Base-by-base conservation (phyloP, 305 asterid genomes). In the Stenogyne calaminthoides region DNA sequence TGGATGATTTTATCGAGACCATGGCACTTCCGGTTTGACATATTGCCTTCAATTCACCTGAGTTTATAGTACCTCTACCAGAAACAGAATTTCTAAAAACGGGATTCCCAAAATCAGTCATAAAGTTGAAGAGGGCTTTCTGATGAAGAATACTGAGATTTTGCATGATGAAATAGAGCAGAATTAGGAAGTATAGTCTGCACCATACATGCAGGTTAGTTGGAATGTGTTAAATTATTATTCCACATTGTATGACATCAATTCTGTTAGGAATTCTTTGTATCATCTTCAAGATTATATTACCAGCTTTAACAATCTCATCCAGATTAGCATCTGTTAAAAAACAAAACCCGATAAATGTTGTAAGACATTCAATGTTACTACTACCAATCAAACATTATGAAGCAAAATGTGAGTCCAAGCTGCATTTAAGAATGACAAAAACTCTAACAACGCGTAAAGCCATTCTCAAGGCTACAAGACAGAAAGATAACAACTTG, bases 131-230 rank as follows among this genome's bases (percentile, higher is more conserved):
- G 64, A 70, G 70, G 64, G 64, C 39, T 77, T 58, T 81, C 76
- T 78, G 86, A 64, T 76, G 83, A 74, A 81, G 62, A 79, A 79
- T 66, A 37, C 80, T 66, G 56, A 65, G 87, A 52, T 69, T 82
- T 72, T 73, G 85, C 90, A 85, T 85, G 78, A 80, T 78, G 49
- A 69, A 67, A 27, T 68, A 76, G 68, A 65, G 76, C 22, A 49
- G 63, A 69, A 36, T 71, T 60, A 37, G 76, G 73, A 20, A 67
- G 54, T 49, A 6, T 42, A 60, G 19, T 69, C 64, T 68, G 78
- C 83, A 72, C 87, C 71, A 70, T 80, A 73, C 49, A 66, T 29
- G 64, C 69, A 70, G 70, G n/a, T n/a, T n/a, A n/a, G n/a, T n/a
- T n/a, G n/a, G 73, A 70, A 64, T 61, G 47, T 67, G 44, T 57